Conservation (phyloP, 176 grass and related monocot genomes). For the maize (Zea mays) region Zm-B73-REFERENCE-NAM-5.0 NC_050096.1:55590001-55590500, state of each 20-base stretch:
- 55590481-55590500: neutral
- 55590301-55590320: neutral
- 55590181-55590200: neutral
- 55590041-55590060: neutral
- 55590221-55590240: too few relatives aligned
- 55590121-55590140: neutral
- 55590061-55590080: neutral
- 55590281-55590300: too few relatives aligned
- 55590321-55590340: neutral
- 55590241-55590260: neutral
- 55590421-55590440: neutral
- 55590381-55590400: constrained; percentile 15
- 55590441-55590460: neutral
- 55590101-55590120: neutral
- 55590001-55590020: too few relatives aligned
- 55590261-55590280: neutral
- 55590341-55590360: neutral
- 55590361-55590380: neutral
- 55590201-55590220: neutral
- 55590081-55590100: neutral
- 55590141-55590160: neutral
- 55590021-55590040: neutral
- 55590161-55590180: neutral
- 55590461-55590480: neutral
- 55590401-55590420: neutral